phyloP scores from a whole-genome alignment of 139 green algal genomes.

The Gonium pectorale region DNA sequence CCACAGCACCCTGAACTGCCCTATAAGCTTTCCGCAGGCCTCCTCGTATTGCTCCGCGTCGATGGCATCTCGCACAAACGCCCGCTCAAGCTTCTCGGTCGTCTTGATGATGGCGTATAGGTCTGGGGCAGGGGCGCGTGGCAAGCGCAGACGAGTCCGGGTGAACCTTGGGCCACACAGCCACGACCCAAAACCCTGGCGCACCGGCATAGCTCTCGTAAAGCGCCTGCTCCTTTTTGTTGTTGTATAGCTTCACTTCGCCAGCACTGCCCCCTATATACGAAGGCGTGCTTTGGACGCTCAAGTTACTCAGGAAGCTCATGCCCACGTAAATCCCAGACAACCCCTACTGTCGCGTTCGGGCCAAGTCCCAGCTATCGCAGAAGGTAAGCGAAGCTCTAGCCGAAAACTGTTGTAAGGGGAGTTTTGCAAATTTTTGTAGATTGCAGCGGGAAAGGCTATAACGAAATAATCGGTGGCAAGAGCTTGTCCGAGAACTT shows the following conservation, averaged over 20 bases:
- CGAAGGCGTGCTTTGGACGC: too few species aligned
- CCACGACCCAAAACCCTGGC: not conserved
- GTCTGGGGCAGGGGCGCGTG: too few species aligned
- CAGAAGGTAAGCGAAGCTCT: too few species aligned
- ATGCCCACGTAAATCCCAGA: too few species aligned
- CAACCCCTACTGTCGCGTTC: too few species aligned
- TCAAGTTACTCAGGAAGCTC: too few species aligned
- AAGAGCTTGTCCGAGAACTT: too few species aligned
- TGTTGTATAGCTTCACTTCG: not conserved
- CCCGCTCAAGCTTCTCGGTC: slow-evolving; percentile 93
- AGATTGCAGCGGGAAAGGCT: too few species aligned
- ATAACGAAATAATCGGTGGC: too few species aligned
- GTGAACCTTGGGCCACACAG: not conserved
- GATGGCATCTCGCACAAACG: slow-evolving; percentile 85
- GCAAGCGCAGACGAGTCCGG: not conserved
- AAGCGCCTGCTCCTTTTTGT: slow-evolving; percentile 83
- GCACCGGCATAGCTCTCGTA: slow-evolving; percentile 85
- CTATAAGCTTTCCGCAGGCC: slow-evolving; percentile 90
- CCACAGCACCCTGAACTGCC: slow-evolving; percentile 92
- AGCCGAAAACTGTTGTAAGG: too few species aligned
- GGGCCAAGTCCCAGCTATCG: too few species aligned
- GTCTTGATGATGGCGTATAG: slow-evolving; percentile 95
- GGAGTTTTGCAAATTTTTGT: too few species aligned
- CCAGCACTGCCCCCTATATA: not conserved
- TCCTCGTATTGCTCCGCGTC: slow-evolving; percentile 84